Conservation (phyloP, 345 rosid species). For the Raphanus raphanistrum region DNA sequence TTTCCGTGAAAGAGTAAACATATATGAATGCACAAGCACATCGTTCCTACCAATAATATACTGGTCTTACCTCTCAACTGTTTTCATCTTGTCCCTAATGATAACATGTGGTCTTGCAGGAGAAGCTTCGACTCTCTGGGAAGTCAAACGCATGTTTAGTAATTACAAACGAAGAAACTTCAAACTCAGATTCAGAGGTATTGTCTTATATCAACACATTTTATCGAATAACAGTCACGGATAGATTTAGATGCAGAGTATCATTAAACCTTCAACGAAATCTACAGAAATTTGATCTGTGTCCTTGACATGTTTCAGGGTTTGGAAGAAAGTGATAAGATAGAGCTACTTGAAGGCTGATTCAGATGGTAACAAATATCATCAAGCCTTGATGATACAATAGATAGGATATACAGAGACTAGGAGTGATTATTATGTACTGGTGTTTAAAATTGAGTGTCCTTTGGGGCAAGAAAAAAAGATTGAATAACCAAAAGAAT, state of each 20-base stretch:
- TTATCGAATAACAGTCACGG: not conserved
- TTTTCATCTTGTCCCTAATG: not conserved
- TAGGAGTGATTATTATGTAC: not conserved
- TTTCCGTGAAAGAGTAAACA: not conserved
- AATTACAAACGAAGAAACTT: slow-evolving; percentile 45
- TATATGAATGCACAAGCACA: not conserved
- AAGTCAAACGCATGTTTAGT: slow-evolving; percentile 47
- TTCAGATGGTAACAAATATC: not conserved
- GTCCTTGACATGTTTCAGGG: slow-evolving; percentile 29
- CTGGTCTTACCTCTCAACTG: not conserved
- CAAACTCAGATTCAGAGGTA: slow-evolving; percentile 50
- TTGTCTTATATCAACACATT: not conserved
- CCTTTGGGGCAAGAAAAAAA: not conserved
- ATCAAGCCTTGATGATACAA: not conserved
- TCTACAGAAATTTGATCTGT: not conserved
- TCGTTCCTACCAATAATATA: not conserved
- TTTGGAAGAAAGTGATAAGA: slow-evolving; percentile 26
- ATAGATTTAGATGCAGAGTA: slow-evolving; percentile 7
- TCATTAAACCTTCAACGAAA: not conserved
- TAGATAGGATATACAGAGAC: not conserved
- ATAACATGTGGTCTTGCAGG: slow-evolving; percentile 50
- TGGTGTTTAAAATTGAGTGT: not conserved
- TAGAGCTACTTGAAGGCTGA: slow-evolving; percentile 33
- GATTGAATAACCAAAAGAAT: not conserved
- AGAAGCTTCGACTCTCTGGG: slow-evolving; percentile 59